Conservation (phyloP, 768 basidiomycete genomes). For the Strobilomyces dryophilus region DNA sequence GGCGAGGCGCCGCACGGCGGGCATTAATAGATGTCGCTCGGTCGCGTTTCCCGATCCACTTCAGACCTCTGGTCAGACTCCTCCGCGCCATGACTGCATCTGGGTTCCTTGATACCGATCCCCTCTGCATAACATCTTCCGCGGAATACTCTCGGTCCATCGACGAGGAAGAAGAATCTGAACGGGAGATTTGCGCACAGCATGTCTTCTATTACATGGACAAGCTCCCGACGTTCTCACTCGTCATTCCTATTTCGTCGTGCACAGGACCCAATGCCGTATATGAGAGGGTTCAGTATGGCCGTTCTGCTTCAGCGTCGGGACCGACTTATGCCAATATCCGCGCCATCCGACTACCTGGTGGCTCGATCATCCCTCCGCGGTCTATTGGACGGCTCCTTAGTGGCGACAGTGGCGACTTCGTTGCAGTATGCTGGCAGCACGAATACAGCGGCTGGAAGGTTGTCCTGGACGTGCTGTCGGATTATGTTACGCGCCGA, state of each 20-base stretch:
- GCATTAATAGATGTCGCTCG: constrained; percentile 81
- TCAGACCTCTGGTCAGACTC: constrained; percentile 63
- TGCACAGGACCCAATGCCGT: constrained; percentile 67
- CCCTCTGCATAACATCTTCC: constrained; percentile 44
- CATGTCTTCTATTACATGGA: constrained; percentile 77
- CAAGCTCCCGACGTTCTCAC: constrained; percentile 68
- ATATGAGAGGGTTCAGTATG: constrained; percentile 65
- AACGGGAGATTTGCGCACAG: constrained; percentile 56
- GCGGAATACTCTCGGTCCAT: constrained; percentile 43
- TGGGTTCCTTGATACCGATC: constrained; percentile 74
- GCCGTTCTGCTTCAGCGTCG: constrained; percentile 41
- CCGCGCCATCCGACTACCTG: constrained; percentile 68
- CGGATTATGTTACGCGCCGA: constrained; percentile 64
- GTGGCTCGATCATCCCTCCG: constrained; percentile 66
- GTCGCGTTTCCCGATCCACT: constrained; percentile 78
- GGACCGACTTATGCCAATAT: constrained; percentile 62
- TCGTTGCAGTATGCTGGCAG: constrained; percentile 71
- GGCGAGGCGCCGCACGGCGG: constrained; percentile 59
- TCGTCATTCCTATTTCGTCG: constrained; percentile 58
- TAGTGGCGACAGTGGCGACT: constrained; percentile 64
- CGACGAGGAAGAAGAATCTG: constrained; percentile 38
- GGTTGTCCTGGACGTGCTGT: constrained; percentile 74
- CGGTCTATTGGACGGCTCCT: constrained; percentile 67
- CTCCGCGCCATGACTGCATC: constrained; percentile 73
- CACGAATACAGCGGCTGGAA: constrained; percentile 86